Conservation (phyloP, 2,329 filamentous ascomycete genomes). For the Corynespora cassiicola region DNA sequence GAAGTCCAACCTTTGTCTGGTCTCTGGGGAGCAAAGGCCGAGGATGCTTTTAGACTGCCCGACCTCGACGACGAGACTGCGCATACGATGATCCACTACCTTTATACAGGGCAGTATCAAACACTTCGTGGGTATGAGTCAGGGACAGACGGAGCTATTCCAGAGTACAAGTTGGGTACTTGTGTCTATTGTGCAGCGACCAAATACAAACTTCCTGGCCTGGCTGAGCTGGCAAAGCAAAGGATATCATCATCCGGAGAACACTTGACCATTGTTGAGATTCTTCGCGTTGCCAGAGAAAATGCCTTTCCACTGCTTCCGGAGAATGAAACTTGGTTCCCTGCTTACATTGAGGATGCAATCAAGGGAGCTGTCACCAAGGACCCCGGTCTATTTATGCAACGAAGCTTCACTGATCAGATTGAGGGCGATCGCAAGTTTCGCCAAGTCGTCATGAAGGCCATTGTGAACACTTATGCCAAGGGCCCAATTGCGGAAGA, state of each 20-base stretch:
- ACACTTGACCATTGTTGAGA: conserved; percentile 27
- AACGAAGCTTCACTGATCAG: conserved; percentile 28
- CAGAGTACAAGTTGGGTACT: conserved; percentile 23
- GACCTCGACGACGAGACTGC: conserved; percentile 30
- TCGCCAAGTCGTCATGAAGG: conserved; percentile 34
- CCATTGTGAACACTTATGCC: conserved; percentile 30
- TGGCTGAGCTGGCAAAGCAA: conserved; percentile 30
- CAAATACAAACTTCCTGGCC: conserved; percentile 29
- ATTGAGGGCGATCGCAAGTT: conserved; percentile 32
- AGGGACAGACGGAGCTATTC: conserved; percentile 1
- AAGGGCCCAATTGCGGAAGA: too few relatives aligned
- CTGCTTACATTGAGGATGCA: conserved; percentile 25
- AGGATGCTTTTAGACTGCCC: conserved; percentile 22
- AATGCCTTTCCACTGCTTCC: conserved; percentile 27
- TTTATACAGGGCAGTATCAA: conserved; percentile 31
- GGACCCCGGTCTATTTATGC: conserved; percentile 29
- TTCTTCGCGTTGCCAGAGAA: conserved; percentile 26
- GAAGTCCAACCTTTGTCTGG: conserved; percentile 14
- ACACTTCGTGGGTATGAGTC: conserved; percentile 9
- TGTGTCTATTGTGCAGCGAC: conserved; percentile 35
- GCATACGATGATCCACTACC: conserved; percentile 31
- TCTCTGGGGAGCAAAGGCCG: conserved; percentile 16
- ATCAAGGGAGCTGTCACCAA: conserved; percentile 24
- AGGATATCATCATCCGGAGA: conserved; percentile 23
- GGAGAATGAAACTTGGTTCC: conserved; percentile 32